Conservation (phyloP, 1,139 yeast genomes). For the Yamadazyma atmosphaerica region DNA sequence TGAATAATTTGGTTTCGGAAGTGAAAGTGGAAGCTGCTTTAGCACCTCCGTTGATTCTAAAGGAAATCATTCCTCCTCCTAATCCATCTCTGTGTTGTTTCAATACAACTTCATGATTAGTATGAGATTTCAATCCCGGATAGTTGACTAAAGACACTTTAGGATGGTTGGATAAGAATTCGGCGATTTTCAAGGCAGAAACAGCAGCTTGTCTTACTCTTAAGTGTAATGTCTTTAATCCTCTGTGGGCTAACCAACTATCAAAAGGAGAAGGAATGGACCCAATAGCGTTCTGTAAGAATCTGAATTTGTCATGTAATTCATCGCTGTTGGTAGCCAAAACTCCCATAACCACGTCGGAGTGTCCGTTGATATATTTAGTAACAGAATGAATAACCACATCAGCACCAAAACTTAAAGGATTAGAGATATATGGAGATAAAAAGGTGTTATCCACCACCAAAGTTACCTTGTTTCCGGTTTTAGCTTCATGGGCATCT, state of each 20-base stretch:
- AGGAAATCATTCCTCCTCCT: constrained; percentile 92
- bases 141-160: constrained; percentile 70
- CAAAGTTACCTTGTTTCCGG: constrained; percentile 52
- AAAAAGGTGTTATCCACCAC: constrained; percentile 94
- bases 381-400: constrained; percentile 88
- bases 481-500: constrained; percentile 45
- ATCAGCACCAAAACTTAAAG: constrained; percentile 81
- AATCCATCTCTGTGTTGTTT: constrained; percentile 82
- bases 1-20: constrained; percentile 71
- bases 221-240: constrained; percentile 82
- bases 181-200: constrained; percentile 72
- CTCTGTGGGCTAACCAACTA: constrained; percentile 92
- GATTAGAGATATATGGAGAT: constrained; percentile 90
- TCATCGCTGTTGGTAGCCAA: constrained; percentile 67
- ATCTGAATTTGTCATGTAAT: constrained; percentile 64
- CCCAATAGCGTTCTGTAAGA: constrained; percentile 86
- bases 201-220: constrained; percentile 70
- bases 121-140: constrained; percentile 75
- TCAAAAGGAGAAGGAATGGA: constrained; percentile 90
- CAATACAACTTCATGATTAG: constrained; percentile 60
- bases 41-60: constrained; percentile 83
- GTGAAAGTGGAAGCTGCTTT: constrained; percentile 74
- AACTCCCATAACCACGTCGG: constrained; percentile 88
- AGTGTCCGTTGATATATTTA: constrained; percentile 89
- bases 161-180: constrained; percentile 52